Percentiles rank a stretch among this genome's conserved stretches.
phyloP scores from a whole-genome alignment of 1,284 basidiomycete genomes.

The Caloboletus inedulis region DNA sequence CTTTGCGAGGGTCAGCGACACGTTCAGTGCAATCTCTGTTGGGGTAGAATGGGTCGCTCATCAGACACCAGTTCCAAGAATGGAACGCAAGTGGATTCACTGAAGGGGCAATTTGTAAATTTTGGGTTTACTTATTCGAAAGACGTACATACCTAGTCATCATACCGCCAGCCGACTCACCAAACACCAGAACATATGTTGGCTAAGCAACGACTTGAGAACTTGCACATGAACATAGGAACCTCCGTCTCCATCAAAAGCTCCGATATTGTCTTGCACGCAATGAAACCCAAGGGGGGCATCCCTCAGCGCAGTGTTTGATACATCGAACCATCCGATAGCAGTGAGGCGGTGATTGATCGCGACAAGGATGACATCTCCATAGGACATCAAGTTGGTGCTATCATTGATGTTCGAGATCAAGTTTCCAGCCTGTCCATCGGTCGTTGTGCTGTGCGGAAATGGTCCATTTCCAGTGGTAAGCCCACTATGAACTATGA shows the following conservation, averaged over 20 bases:
- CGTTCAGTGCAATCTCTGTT: neutral
- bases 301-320: constrained; percentile 23
- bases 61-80: too few species aligned
- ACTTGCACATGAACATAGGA: neutral
- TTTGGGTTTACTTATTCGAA: neutral
- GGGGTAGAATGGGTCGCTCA: constrained; percentile 9
- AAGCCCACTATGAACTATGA: constrained; percentile 17
- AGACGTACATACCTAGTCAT: neutral
- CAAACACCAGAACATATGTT: neutral
- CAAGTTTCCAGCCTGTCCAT: constrained; percentile 18
- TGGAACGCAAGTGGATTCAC: neutral
- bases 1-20: constrained; percentile 9
- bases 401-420: constrained; percentile 20
- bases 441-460: constrained; percentile 15
- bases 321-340: constrained; percentile 27
- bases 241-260: constrained; percentile 12
- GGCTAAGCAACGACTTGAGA: neutral
- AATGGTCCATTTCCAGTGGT: constrained; percentile 16
- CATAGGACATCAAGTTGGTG: constrained; percentile 23
- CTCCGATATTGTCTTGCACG: constrained; percentile 32
- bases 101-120: constrained; percentile 7
- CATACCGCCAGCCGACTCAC: neutral
- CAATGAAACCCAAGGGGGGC: constrained; percentile 23
- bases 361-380: constrained; percentile 33
- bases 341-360: constrained; percentile 34